A percentile compares a stretch with the other conserved stretches of the same genome.
phyloP scores from a whole-genome alignment of 2,329 filamentous ascomycete species.

The Cytospora paraplurivora region DNA sequence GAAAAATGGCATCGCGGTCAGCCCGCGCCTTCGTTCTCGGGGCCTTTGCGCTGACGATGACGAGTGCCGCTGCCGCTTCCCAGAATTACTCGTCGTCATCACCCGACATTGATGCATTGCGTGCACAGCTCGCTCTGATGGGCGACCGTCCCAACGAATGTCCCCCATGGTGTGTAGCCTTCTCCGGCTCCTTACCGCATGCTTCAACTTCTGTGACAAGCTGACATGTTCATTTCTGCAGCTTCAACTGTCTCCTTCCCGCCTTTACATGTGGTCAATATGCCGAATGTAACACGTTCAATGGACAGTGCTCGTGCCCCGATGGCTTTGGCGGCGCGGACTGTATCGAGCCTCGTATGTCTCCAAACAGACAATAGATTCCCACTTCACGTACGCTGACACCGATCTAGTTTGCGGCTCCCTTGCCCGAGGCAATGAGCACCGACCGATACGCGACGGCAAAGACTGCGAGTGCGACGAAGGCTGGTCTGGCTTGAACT shows the following conservation, averaged over 20 bases:
- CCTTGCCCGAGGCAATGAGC: constrained; percentile 70
- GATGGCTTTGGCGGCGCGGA: constrained; percentile 93
- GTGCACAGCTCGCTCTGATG: constrained; percentile 69
- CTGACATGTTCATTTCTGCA: constrained; percentile 41
- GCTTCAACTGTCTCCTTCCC: constrained; percentile 97
- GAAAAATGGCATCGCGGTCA: constrained; percentile 44
- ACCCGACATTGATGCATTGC: constrained; percentile 54
- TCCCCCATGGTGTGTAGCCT: constrained; percentile 67
- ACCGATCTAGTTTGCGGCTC: constrained; percentile 73
- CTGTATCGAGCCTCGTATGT: constrained; percentile 76
- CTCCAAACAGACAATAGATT: not conserved
- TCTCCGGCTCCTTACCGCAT: constrained; percentile 27
- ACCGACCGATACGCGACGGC: constrained; percentile 73
- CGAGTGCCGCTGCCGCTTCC: constrained; percentile 43
- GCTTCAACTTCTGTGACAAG: constrained; percentile 7
- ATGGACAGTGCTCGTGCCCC: constrained; percentile 90
- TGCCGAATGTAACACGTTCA: constrained; percentile 83
- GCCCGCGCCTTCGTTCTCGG: constrained; percentile 44
- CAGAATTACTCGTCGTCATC: constrained; percentile 58
- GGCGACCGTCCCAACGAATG: constrained; percentile 75
- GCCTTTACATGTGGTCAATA: constrained; percentile 91
- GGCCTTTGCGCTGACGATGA: constrained; percentile 48
- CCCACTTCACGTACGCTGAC: constrained; percentile 18
- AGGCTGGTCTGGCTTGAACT: constrained; percentile 96
- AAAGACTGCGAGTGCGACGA: constrained; percentile 82